Evolutionary conservation across 2,329 filamentous ascomycete species (phyloP), one percentile per base, ranked within the genome.

Genomic region (Fusarium solani-melongenae): DNA sequence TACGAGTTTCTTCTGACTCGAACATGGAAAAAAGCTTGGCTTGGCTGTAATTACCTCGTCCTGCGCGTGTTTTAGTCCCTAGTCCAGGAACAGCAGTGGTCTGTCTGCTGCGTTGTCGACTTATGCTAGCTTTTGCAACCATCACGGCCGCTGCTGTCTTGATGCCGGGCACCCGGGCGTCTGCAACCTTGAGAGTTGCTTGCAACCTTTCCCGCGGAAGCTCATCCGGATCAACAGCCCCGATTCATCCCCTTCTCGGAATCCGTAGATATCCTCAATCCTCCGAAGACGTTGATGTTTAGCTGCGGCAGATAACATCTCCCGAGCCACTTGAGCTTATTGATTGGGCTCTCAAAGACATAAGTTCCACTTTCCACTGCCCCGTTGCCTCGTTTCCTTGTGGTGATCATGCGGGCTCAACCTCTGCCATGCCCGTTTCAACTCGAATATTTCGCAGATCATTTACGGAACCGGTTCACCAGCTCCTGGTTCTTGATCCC

Each of bases 341-440:
- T 66, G 24, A 39, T 34, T 57, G 17, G 29, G 10, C 31, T 61
- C 27, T 24, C 46, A 46, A 33, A 39, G 55, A 57, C 9, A 11
- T 7, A 24, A 22, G 56, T 69, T 67, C 71, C 72, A 74, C 69
- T 69, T 44, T 67, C 57, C 41, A 63, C 31, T 60, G 55, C 59
- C 61, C 61, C 67, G 64, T 70, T 74, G 65, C 67, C 72, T 68
- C 53, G 60, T 65, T 71, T 69, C 76, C 76, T 73, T 77, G 74
- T 62, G 76, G 62, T 71, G 76, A 77, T 78, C 76, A 77, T 77
- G 74, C 74, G 70, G 44, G 69, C 71, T 68, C 53, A 58, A 66
- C 62, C 66, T 51, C 38, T 38, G 34, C 17, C 56, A 61, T 56
- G 22, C 63, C 67, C 56, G 70, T 70, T 74, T 78, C 70, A 74